Base-by-base conservation (phyloP, 257 asterid genomes). In the Solanum sejunctum region DNA sequence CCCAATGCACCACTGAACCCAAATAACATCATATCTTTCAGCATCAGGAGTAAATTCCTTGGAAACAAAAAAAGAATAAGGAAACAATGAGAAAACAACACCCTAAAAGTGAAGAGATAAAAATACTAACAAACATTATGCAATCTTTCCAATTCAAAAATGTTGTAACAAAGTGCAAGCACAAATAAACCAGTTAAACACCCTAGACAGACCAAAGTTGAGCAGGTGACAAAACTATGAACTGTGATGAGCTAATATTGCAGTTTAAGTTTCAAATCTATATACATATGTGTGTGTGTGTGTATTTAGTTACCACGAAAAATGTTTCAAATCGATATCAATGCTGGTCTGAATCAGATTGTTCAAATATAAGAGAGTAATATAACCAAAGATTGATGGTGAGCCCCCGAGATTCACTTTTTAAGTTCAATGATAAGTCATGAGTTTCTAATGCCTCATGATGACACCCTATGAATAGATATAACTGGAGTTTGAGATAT, bases 1-100 rank as follows among this genome's bases (percentile, higher is more conserved):
- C 52, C 98, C 98, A 81, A 97, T 97, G 84, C 99, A 97, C 99
- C 99, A 97, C 86, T 97, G 99, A 61, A 97, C 89, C 99, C 99
- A 97, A 89, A 97, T 97, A 84, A 96, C 83, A 82, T 97, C 96
- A 26, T 95, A 97, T 87, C 99, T 93, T 89, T 80, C 88, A 81
- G 94, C 87, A 89, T 94, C 94, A 5, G 99, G 98, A 84, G 96
- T 93, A 88, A 97, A 97, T 60, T 95, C 99, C 99, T 95, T 84
- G 83, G 88, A 23, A 49, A n/a, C n/a, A 88, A 39, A 47, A 85
- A 67, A 61, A 41, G 55, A 85, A 47, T 70, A 60, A 17, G 21
- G 69, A 79, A 88, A 58, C 61, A 72, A 58, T 66, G n/a, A 66
- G 54, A 21, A 58, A 49, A 79, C 83, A 63, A 72, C 71, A 28